phyloP scores from a whole-genome alignment of 495 filamentous ascomycete genomes.

The Hypoxylon rickii region DNA sequence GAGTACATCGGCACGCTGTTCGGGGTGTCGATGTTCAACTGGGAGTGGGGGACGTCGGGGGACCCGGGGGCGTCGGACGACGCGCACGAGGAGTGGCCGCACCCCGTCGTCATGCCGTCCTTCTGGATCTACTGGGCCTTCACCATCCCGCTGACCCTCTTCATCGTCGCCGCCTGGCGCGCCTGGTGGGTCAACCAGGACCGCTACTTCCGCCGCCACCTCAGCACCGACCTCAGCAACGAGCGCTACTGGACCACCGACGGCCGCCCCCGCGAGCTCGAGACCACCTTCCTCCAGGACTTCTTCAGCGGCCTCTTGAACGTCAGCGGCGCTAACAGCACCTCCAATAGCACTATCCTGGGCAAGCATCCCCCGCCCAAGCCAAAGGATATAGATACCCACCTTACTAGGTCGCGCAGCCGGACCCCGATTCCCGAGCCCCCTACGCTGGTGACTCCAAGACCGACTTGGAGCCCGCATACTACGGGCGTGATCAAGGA shows the following conservation, averaged over 20 bases:
- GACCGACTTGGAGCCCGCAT: constrained; percentile 7
- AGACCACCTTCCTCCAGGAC: constrained; percentile 39
- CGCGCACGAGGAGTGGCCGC: constrained; percentile 20
- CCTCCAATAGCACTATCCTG: constrained; percentile 29
- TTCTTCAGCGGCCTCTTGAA: constrained; percentile 39
- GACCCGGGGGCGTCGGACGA: constrained; percentile 30
- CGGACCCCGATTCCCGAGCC: constrained; percentile 5
- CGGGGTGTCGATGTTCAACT: constrained; percentile 43
- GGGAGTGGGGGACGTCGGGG: constrained; percentile 32
- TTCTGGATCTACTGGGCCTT: constrained; percentile 46
- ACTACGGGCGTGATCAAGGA: constrained; percentile 7
- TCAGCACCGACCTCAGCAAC: constrained; percentile 40
- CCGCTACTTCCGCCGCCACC: constrained; percentile 39
- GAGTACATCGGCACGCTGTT: constrained; percentile 44
- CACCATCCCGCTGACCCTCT: constrained; percentile 37
- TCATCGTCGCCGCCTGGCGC: constrained; percentile 39
- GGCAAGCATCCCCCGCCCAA: constrained; percentile 14
- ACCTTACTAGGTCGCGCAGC: constrained; percentile 7
- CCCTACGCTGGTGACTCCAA: constrained; percentile 10
- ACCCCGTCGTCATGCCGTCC: constrained; percentile 34
- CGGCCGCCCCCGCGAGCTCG: constrained; percentile 37
- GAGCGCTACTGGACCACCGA: constrained; percentile 43
- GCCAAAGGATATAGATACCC: background rate
- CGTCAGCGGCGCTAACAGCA: constrained; percentile 30
- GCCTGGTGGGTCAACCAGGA: constrained; percentile 45